Evolutionary conservation across 2,329 filamentous ascomycete species (phyloP).

Genomic region (Ophiostoma perfectum): DNA sequence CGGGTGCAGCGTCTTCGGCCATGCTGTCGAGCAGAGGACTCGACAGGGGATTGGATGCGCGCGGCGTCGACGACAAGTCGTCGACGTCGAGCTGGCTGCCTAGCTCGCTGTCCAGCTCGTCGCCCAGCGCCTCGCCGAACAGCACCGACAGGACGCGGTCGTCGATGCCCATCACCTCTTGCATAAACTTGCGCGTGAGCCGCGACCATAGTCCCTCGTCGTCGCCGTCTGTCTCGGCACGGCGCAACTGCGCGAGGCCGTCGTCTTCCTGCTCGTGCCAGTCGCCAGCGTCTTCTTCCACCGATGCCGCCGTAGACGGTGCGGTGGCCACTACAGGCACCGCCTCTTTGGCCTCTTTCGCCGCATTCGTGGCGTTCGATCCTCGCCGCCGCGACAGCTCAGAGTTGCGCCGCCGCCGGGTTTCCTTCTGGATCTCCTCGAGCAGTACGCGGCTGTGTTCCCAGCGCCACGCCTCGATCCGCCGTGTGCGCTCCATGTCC

Average conservation of each 20-base stretch:
- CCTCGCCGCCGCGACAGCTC: slow-evolving; percentile 40
- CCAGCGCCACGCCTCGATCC: slow-evolving; percentile 87
- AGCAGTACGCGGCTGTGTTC: slow-evolving; percentile 83
- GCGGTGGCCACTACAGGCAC: neutral
- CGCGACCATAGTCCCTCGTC: slow-evolving; percentile 68
- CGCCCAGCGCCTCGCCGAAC: slow-evolving; percentile 68
- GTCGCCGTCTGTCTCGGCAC: slow-evolving; percentile 33
- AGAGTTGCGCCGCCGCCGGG: slow-evolving; percentile 60
- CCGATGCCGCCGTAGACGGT: neutral
- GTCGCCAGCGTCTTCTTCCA: slow-evolving; percentile 29
- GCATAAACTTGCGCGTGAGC: slow-evolving; percentile 79
- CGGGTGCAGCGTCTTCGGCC: slow-evolving; percentile 19
- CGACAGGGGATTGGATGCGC: slow-evolving; percentile 34
- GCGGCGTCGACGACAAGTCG: slow-evolving; percentile 44
- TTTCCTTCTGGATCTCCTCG: slow-evolving; percentile 86
- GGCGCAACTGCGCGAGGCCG: neutral
- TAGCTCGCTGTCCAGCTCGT: slow-evolving; percentile 27
- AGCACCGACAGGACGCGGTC: slow-evolving; percentile 78
- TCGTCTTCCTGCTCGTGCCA: slow-evolving; percentile 51
- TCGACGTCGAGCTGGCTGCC: neutral
- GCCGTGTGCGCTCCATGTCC: slow-evolving; percentile 68
- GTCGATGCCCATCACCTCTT: slow-evolving; percentile 86
- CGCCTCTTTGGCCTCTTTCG: neutral
- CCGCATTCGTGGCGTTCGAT: slow-evolving; percentile 24
- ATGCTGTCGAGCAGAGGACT: slow-evolving; percentile 15